Percentiles rank a stretch among this genome's conserved stretches.
Conservation (phyloP, 331 rosid genomes). For the Acacia pycnantha region DNA sequence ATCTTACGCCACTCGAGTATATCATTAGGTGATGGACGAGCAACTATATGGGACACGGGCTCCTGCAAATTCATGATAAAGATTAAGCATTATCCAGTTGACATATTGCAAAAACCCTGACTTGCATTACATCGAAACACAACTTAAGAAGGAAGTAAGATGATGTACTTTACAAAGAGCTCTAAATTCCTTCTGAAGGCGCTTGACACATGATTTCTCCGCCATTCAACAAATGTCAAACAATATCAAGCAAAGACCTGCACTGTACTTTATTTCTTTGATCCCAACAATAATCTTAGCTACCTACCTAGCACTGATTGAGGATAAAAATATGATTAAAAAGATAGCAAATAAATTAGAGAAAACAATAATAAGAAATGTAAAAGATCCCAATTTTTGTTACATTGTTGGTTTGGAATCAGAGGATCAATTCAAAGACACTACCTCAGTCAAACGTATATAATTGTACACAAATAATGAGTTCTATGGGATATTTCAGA, state of each 20-base stretch:
- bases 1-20: conserved; percentile 86
- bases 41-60: conserved; percentile 74
- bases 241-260: conserved; percentile 4
- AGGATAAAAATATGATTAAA: not conserved
- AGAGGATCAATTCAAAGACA: not conserved
- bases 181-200: conserved; percentile 74
- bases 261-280: not conserved
- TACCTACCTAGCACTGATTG: conserved; percentile 14
- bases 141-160: conserved; percentile 3
- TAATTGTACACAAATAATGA: not conserved
- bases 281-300: not conserved
- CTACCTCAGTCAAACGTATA: not conserved
- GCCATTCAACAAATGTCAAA: conserved; percentile 51
- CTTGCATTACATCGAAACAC: not conserved
- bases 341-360: not conserved
- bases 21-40: conserved; percentile 68
- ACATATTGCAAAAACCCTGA: conserved; percentile 22
- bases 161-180: conserved; percentile 67
- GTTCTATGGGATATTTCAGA: not conserved
- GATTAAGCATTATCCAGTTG: not conserved
- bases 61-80: conserved; percentile 39
- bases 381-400: not conserved
- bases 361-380: not conserved
- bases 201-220: conserved; percentile 66
- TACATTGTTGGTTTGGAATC: not conserved